phyloP scores from a whole-genome alignment of 768 basidiomycete species.

The Leccinellum albellum region DNA sequence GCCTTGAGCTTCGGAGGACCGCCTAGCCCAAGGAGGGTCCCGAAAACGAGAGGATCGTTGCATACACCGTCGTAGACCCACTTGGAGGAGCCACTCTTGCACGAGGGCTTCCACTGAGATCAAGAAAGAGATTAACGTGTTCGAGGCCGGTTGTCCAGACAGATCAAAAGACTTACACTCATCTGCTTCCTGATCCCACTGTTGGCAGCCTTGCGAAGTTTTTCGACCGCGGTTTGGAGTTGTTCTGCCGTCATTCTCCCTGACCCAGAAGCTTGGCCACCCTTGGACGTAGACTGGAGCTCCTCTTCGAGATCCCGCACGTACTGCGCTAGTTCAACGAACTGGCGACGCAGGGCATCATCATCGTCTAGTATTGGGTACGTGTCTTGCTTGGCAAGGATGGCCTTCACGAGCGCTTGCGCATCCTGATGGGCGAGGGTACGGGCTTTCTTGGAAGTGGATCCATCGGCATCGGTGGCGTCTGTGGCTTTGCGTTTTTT shows the following conservation, averaged over 20 bases:
- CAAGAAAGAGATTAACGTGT: background rate
- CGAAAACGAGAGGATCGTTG: conserved; percentile 45
- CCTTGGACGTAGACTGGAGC: conserved; percentile 17
- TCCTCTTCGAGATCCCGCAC: conserved; percentile 30
- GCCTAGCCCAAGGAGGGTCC: conserved; percentile 38
- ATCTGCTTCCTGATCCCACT: conserved; percentile 54
- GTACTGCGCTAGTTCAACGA: conserved; percentile 34
- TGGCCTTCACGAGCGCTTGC: conserved; percentile 33
- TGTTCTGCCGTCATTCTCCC: conserved; percentile 37
- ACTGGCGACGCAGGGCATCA: conserved; percentile 25
- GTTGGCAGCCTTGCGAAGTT: conserved; percentile 40
- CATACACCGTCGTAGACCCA: conserved; percentile 54
- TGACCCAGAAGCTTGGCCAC: conserved; percentile 3
- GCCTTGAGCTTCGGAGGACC: conserved; percentile 48
- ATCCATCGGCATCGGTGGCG: conserved; percentile 6
- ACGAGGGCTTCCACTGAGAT: conserved; percentile 49
- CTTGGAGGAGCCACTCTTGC: conserved; percentile 43
- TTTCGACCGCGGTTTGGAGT: conserved; percentile 41
- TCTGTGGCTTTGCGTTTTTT: conserved; percentile 38
- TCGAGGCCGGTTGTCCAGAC: background rate
- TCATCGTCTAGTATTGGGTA: conserved; percentile 37
- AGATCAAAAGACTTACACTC: conserved; percentile 23
- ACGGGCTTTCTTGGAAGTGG: conserved; percentile 31
- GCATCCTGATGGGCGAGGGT: conserved; percentile 28
- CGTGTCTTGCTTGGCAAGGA: conserved; percentile 36